Base-by-base conservation (phyloP, 2,329 filamentous ascomycete species). In the Eutypella sp. region DNA sequence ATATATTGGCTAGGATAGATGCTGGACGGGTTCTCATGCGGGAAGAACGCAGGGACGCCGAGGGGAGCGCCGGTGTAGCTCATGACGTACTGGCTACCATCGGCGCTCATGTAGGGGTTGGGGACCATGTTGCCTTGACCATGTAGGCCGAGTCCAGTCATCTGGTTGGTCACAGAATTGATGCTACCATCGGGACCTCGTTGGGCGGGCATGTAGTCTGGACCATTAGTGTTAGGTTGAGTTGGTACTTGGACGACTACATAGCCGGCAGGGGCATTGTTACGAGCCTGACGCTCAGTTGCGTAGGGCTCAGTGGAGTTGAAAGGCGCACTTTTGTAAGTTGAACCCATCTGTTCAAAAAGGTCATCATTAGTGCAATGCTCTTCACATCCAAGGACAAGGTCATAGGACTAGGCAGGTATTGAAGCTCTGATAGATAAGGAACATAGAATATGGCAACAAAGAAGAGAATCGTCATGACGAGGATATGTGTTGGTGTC, bases 121-220 rank as follows among this genome's bases (percentile, higher is more conserved):
- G 59, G 51, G 49, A 61, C 57, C 6, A 67, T 50, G 44, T 58
- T 48, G 29, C 57, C 49, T 36, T 56, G 40, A 47, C 57, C 56
- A 47, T 64, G 57, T 47, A 71, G 61, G 42, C 58, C 65, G 39
- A 66, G 59, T 40, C 59, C 58, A 36, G 62, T 55, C 41, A 71
- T 55, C 45, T 61, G 59, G 41, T 54, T 55, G 23, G 61, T 47
- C 37, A 65, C 43, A 31, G 57, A 48, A 27, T 52, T 57, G 53
- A 65, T 61, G 20, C 54, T 54, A 23, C 45, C 34, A 20, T 62
- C 61, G 27, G 51, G 41, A 37, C 54, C 31, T n/a, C 36, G 25
- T 15, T 57, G 59, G 25, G 22, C 43, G 18, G 55, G 53, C 8
- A 45, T 22, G 29, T 51, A 49, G 40, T 55, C 53, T 39, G 45